Percentiles rank a stretch among this genome's conserved stretches.
Evolutionary conservation across 2,329 filamentous ascomycete genomes (phyloP).

Genomic region (Blumeria hordei): DNA sequence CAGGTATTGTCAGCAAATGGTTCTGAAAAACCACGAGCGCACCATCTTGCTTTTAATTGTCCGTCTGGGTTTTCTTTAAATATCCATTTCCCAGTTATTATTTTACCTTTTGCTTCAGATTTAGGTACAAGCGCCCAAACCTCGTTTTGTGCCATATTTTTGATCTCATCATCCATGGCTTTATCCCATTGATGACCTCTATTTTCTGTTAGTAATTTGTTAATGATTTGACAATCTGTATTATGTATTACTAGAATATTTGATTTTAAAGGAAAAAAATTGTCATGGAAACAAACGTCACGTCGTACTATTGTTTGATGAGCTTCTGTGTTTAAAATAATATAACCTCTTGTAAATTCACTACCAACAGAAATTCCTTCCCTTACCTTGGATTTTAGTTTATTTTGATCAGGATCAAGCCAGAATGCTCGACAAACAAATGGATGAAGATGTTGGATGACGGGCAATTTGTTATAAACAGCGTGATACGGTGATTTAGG

Average conservation of each 20-base stretch:
- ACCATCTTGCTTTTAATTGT: background rate
- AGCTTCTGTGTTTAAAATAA: background rate
- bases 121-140: background rate
- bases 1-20: background rate
- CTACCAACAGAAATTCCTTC: background rate
- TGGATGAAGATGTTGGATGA: background rate
- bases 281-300: background rate
- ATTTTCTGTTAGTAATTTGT: background rate
- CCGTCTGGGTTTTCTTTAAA: background rate
- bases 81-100: background rate
- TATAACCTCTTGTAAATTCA: background rate
- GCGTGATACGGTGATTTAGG: background rate
- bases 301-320: background rate
- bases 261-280: background rate
- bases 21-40: background rate
- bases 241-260: background rate
- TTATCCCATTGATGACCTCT: background rate
- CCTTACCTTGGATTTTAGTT: background rate
- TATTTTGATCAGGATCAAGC: background rate
- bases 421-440: background rate
- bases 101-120: background rate
- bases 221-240: background rate
- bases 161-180: background rate
- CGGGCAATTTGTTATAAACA: background rate
- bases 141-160: background rate